phyloP scores from a whole-genome alignment of 805 yeast genomes.

The Lipomyces yamadae region DNA sequence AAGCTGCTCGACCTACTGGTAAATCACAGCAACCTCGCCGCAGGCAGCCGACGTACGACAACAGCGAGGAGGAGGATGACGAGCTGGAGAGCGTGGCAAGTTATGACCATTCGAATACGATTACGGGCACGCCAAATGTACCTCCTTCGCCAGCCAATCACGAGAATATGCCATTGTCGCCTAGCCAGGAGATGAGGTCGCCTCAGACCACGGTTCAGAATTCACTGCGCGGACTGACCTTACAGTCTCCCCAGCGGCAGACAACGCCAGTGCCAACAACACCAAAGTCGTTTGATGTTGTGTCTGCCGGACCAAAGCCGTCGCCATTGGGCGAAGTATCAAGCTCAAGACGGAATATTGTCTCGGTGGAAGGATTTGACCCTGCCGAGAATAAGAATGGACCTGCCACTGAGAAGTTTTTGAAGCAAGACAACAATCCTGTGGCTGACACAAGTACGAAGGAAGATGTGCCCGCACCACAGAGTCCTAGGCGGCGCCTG shows the following conservation, averaged over 20 bases:
- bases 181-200: background rate
- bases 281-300: background rate
- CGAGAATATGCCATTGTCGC: background rate
- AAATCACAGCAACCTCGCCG: background rate
- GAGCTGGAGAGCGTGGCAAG: conserved; percentile 1
- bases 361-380: conserved; percentile 4
- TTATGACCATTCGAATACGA: background rate
- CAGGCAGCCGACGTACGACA: background rate
- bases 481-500: conserved; percentile 51
- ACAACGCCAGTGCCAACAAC: background rate
- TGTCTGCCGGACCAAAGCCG: background rate
- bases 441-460: background rate
- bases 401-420: background rate
- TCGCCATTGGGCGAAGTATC: conserved; percentile 9
- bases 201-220: conserved; percentile 5
- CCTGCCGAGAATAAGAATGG: background rate
- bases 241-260: conserved; percentile 10
- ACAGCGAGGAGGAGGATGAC: background rate
- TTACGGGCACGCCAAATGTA: background rate
- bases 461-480: conserved; percentile 9
- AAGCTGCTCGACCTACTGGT: background rate
- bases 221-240: conserved; percentile 8
- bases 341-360: conserved; percentile 1
- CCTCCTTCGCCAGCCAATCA: background rate
- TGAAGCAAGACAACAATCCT: background rate